Evolutionary conservation across 305 asterid species (phyloP), one percentile per base, ranked within the genome.

Genomic region (Plantago coronopus): DNA sequence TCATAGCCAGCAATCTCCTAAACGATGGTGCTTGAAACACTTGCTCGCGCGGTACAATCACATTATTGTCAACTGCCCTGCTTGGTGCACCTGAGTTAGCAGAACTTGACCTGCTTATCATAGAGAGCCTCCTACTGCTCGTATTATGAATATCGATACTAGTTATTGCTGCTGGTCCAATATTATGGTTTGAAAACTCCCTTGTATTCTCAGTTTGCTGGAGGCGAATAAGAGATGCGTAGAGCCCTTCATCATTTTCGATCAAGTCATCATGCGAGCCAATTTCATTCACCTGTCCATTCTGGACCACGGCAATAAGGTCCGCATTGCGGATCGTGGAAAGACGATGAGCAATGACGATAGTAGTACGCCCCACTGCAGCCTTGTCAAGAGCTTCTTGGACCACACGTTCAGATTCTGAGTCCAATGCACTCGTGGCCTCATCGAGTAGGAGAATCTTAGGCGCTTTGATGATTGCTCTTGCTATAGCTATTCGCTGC

Each of bases 341-440:
- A 62, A 89, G 94, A 19, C 99, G 97, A 31, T 93, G 97, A 43
- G 99, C 96, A 17, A 93, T 81, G 70, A 78, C 63, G 58, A 93
- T 81, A 62, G 97, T 93, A 55, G 96, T 89, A 17, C 95, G 95
- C 2, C 97, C 99, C 29, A 83, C 71, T 0, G 86, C 83, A 0
- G 94, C 99, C 77, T 71, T 85, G 84, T 93, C 96, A 2, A 93
- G 86, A 19, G 97, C 97, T 54, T 85, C 94, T 59, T 89, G 96
- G 55, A 93, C 96, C 2, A 76, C 79, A 13, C 94, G 72, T 46
- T 93, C 97, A 3, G 99, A 89, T 76, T 93, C 93, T 0, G 93
- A 79, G 79, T 93, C 99, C 0, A 93, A 75, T 10, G 97, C 99
- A 65, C 99, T 93, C 0, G 99, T 93, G 65, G 99, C 97, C 77